Evolutionary conservation across 331 rosid genomes (phyloP).

Genomic region (Quercus phellos): DNA sequence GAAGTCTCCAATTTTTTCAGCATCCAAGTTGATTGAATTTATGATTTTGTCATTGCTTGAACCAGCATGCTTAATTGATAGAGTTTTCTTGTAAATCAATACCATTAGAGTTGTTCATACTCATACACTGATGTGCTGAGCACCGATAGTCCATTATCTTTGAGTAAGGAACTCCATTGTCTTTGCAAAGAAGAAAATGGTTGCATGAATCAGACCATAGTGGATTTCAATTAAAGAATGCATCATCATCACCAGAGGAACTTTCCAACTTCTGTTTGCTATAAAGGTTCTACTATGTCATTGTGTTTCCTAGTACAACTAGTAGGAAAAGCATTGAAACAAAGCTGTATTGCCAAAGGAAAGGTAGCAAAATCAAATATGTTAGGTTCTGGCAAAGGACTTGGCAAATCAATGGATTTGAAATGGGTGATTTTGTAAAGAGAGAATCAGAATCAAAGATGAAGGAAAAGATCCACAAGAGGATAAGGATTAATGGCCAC

Average conservation of each 20-base stretch:
- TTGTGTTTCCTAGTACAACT: conserved; percentile 20
- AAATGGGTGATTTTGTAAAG: conserved; percentile 11
- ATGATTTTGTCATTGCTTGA: conserved; percentile 53
- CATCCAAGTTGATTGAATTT: conserved; percentile 74
- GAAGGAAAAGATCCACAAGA: conserved; percentile 60
- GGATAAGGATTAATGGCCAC: conserved; percentile 36
- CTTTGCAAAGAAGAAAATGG: conserved; percentile 71
- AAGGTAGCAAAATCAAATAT: too few relatives aligned
- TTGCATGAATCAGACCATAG: conserved; percentile 66
- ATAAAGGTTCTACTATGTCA: conserved; percentile 39
- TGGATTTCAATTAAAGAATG: conserved; percentile 30
- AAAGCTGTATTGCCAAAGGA: too few relatives aligned
- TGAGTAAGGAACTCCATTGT: conserved; percentile 72
- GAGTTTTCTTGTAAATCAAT: conserved; percentile 49
- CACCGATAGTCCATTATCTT: conserved; percentile 87
- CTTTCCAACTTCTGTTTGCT: conserved; percentile 32
- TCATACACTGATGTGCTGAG: conserved; percentile 60
- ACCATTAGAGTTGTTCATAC: conserved; percentile 68
- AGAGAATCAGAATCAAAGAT: conserved; percentile 24
- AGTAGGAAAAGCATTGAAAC: too few relatives aligned
- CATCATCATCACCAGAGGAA: conserved; percentile 11
- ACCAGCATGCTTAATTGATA: conserved; percentile 44
- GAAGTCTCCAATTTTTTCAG: conserved; percentile 80
- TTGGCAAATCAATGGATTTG: not conserved
- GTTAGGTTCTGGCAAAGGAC: too few relatives aligned